phyloP scores from a whole-genome alignment of 805 yeast species.

The Kodamaea kakaduensis region DNA sequence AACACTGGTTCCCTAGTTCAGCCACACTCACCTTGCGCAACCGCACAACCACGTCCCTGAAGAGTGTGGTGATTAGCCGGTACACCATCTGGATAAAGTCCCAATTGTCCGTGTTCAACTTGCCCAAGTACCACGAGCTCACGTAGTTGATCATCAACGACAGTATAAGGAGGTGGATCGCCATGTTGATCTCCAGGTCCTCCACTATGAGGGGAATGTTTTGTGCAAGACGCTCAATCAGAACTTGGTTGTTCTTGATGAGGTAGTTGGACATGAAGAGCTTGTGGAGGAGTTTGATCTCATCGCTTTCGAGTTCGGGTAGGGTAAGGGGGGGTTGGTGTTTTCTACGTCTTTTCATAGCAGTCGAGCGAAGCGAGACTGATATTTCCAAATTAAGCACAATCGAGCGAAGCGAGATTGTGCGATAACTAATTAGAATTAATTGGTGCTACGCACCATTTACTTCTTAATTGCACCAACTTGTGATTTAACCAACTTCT shows the following conservation, averaged over 20 bases:
- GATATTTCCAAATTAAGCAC: too few species aligned
- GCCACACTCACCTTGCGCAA: constrained; percentile 11
- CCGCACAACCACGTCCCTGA: constrained; percentile 22
- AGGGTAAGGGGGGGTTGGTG: too few species aligned
- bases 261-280: constrained; percentile 33
- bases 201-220: constrained; percentile 28
- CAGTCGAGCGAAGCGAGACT: too few species aligned
- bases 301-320: constrained; percentile 24
- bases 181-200: constrained; percentile 24
- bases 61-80: constrained; percentile 21
- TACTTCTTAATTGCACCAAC: too few species aligned
- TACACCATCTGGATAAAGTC: constrained; percentile 28
- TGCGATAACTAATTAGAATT: too few species aligned
- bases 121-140: constrained; percentile 15
- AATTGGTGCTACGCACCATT: too few species aligned
- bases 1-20: constrained; percentile 21
- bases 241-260: constrained; percentile 27
- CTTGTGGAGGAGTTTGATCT: constrained; percentile 29
- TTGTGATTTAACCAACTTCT: too few species aligned
- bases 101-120: constrained; percentile 30
- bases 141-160: constrained; percentile 19
- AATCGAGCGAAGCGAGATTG: too few species aligned
- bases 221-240: constrained; percentile 22
- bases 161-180: constrained; percentile 36
- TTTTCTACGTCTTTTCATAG: too few species aligned